phyloP scores from a whole-genome alignment of 345 rosid genomes.

The Pelargonium nanum region DNA sequence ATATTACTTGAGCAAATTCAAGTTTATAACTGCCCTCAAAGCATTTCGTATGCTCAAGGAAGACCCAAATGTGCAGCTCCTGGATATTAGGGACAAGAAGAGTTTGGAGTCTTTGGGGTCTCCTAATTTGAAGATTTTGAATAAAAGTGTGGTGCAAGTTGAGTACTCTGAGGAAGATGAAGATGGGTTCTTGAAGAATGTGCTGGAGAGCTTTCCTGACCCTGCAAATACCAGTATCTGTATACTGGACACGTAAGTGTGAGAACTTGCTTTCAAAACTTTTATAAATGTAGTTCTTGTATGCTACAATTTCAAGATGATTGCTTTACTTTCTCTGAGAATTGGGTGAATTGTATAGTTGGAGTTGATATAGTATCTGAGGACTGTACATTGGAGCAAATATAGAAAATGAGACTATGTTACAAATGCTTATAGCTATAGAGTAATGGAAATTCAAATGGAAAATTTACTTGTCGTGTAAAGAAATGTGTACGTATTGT shows the following conservation, averaged over 20 bases:
- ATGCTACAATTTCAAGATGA: neutral
- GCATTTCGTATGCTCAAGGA: constrained; percentile 62
- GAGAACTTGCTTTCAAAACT: neutral
- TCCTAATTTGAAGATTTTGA: constrained; percentile 49
- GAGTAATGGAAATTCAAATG: neutral
- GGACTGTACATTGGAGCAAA: too few relatives aligned
- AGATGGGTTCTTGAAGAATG: constrained; percentile 45
- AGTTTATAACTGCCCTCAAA: constrained; percentile 44
- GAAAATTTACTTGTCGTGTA: too few relatives aligned
- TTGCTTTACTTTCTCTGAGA: too few relatives aligned
- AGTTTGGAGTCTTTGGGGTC: constrained; percentile 45
- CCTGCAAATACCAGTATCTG: constrained; percentile 52
- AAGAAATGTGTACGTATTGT: too few relatives aligned
- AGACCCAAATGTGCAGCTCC: constrained; percentile 52
- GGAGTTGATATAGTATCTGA: too few relatives aligned
- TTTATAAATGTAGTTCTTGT: neutral
- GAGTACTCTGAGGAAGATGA: constrained; percentile 40
- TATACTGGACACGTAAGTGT: constrained; percentile 66
- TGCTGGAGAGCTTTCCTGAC: constrained; percentile 41
- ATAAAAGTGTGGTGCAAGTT: constrained; percentile 46
- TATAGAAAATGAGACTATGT: too few relatives aligned
- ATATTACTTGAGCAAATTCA: constrained; percentile 60
- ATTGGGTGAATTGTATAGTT: too few relatives aligned
- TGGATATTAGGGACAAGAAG: constrained; percentile 68
- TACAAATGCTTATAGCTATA: neutral